Conservation (phyloP, 139 green algal genomes). For the Ostreobium quekettii region DNA sequence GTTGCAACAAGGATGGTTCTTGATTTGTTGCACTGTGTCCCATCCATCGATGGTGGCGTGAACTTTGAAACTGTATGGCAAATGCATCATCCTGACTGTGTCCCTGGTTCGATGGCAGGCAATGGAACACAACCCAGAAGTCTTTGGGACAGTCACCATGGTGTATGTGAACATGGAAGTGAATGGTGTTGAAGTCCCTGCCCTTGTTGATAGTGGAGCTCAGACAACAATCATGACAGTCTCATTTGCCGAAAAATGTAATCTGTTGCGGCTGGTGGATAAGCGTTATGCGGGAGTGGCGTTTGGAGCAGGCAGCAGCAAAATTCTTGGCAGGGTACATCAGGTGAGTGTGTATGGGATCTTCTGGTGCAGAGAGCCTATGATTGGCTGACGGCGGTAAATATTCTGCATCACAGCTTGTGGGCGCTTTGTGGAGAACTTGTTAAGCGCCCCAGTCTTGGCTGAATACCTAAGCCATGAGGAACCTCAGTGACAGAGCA, state of each 20-base stretch:
- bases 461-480: no score
- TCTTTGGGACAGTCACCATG: constrained; percentile 68
- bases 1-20: no score
- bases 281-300: constrained; percentile 77
- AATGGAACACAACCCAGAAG: constrained; percentile 86
- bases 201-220: constrained; percentile 50
- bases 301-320: constrained; percentile 73
- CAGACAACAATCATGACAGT: constrained; percentile 36
- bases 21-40: no score
- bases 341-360: constrained; percentile 26
- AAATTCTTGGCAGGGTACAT: constrained; percentile 85
- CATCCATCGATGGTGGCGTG: no score
- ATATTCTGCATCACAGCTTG: neutral
- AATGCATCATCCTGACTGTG: neutral
- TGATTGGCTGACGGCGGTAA: neutral
- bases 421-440: no score
- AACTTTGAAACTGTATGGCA: no score
- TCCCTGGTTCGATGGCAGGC: constrained; percentile 34
- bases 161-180: constrained; percentile 79
- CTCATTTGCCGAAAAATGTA: constrained; percentile 59
- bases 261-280: constrained; percentile 81
- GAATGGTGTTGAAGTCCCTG: constrained; percentile 60
- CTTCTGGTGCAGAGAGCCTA: neutral
- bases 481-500: no score
- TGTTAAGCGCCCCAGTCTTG: no score